Conservation (phyloP, 2,329 filamentous ascomycete genomes). For the Aureobasidium lini region DNA sequence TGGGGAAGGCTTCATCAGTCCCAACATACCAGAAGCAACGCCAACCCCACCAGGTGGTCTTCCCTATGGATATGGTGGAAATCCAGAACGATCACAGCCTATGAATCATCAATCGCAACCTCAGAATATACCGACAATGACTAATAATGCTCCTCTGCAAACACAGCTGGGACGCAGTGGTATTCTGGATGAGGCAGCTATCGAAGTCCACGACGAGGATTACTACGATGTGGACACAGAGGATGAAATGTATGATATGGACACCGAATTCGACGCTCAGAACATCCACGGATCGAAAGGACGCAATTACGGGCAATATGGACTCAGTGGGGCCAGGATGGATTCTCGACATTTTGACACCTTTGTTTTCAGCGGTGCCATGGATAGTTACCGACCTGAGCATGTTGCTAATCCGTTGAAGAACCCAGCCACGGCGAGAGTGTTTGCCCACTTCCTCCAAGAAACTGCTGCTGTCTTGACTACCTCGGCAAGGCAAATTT, state of each 20-base stretch:
- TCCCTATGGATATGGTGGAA: not conserved
- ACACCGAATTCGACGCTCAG: constrained; percentile 14
- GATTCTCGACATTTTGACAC: constrained; percentile 36
- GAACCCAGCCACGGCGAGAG: constrained; percentile 68
- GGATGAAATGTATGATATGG: constrained; percentile 38
- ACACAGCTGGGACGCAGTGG: constrained; percentile 20
- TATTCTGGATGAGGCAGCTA: constrained; percentile 30
- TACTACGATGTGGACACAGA: constrained; percentile 44
- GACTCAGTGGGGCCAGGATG: constrained; percentile 16
- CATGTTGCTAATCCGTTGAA: constrained; percentile 57
- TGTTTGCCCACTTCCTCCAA: constrained; percentile 89
- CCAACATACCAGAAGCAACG: not conserved
- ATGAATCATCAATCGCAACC: not conserved
- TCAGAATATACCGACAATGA: not conserved
- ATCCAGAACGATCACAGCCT: not conserved
- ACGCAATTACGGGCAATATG: not conserved
- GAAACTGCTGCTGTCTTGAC: constrained; percentile 82
- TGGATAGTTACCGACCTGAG: constrained; percentile 40
- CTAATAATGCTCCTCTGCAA: not conserved
- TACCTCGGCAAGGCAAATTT: constrained; percentile 69
- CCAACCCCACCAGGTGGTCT: not conserved
- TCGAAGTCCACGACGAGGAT: constrained; percentile 42
- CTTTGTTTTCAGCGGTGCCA: constrained; percentile 40
- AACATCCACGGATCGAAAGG: not conserved
- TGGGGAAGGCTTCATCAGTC: not conserved